Conservation (phyloP, 108 stramenopile genomes). For the Nannochloropsis gaditana region DNA sequence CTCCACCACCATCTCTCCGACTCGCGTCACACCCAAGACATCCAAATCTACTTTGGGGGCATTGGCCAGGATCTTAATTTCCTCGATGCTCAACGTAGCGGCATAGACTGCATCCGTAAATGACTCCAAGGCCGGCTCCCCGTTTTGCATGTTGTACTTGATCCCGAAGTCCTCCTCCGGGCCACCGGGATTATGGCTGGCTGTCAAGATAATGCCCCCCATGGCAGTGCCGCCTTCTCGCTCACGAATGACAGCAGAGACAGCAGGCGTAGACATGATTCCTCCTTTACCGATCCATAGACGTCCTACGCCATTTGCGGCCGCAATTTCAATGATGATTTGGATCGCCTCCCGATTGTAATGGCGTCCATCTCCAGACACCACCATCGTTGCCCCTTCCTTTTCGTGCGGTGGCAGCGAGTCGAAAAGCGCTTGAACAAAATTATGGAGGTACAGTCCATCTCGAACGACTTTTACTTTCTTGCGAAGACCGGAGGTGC, state of each 20-base stretch:
- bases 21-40: constrained; percentile 25
- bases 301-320: constrained; percentile 54
- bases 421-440: constrained; percentile 42
- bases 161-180: constrained; percentile 51
- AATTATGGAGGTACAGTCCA: constrained; percentile 43
- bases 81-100: constrained; percentile 24
- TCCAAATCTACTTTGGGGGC: constrained; percentile 38
- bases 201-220: constrained; percentile 42
- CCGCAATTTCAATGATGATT: constrained; percentile 40
- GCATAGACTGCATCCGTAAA: constrained; percentile 43
- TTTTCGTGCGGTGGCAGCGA: constrained; percentile 34
- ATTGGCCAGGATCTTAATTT: constrained; percentile 27
- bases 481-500: constrained; percentile 46
- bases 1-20: constrained; percentile 41
- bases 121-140: constrained; percentile 42
- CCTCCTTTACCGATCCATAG: constrained; percentile 45
- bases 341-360: constrained; percentile 37
- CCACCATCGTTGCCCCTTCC: constrained; percentile 38
- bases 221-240: constrained; percentile 41
- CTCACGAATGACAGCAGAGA: constrained; percentile 54
- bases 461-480: constrained; percentile 43
- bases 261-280: constrained; percentile 44
- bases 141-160: constrained; percentile 48
- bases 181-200: constrained; percentile 48
- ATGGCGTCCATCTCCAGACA: constrained; percentile 44